A percentile compares a stretch with the other conserved stretches of the same genome.
These are phyloP conservation scores for Suzukiozyma palmioleophila DNA, from an alignment of 1,139 yeast genomes.

Conservation along the genomic window DNA sequence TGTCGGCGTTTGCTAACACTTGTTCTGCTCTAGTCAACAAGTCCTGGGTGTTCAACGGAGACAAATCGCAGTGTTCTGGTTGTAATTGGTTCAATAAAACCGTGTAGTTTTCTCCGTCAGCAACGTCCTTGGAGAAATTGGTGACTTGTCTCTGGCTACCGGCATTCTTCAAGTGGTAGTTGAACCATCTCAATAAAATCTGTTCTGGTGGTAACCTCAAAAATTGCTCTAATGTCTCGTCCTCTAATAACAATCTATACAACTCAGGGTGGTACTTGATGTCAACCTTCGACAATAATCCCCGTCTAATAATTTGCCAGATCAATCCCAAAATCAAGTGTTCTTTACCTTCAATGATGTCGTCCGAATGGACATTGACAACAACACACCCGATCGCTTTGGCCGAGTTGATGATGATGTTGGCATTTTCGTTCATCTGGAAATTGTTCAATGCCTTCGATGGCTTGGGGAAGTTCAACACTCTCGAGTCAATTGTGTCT, in stretches of 20 bases:
- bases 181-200: constrained; percentile 94
- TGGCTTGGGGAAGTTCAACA: constrained; percentile 74
- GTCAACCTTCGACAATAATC: constrained; percentile 89
- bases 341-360: constrained; percentile 94
- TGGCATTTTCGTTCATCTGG: constrained; percentile 95
- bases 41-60: constrained; percentile 76
- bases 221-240: constrained; percentile 95
- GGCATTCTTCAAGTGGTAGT: constrained; percentile 93
- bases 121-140: constrained; percentile 82
- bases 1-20: constrained; percentile 81
- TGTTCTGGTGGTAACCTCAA: constrained; percentile 97
- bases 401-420: constrained; percentile 95
- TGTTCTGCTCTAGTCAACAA: constrained; percentile 80
- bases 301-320: constrained; percentile 98
- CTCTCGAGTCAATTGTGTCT: constrained; percentile 97
- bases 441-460: constrained; percentile 84
- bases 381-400: constrained; percentile 98
- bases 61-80: constrained; percentile 75
- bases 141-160: constrained; percentile 80
- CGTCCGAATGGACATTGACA: constrained; percentile 96
- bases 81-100: constrained; percentile 82
- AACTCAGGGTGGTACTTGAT: constrained; percentile 95
- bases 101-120: constrained; percentile 95
- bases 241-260: constrained; percentile 90
- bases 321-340: constrained; percentile 91